Conservation (phyloP, 345 rosid genomes). For the Barbarea vulgaris region DNA sequence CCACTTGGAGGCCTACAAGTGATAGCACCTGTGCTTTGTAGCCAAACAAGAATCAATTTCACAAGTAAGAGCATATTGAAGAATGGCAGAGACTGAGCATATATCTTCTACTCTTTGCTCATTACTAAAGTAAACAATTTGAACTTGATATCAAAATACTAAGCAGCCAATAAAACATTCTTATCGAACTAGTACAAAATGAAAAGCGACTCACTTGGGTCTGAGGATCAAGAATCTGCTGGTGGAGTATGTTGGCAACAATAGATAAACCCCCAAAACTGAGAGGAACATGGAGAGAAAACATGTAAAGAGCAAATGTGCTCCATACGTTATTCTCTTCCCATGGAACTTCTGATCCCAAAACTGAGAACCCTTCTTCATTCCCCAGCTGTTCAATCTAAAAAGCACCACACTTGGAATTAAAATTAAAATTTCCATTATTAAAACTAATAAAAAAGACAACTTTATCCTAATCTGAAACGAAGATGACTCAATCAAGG, state of each 20-base stretch:
- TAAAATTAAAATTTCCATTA: background rate
- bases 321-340: constrained; percentile 62
- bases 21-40: constrained; percentile 56
- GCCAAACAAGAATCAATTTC: constrained; percentile 1
- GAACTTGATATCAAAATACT: background rate
- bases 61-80: background rate
- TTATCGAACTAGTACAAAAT: background rate
- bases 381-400: constrained; percentile 24
- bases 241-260: constrained; percentile 58
- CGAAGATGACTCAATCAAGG: background rate
- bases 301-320: constrained; percentile 72
- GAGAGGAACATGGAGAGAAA: constrained; percentile 81
- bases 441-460: background rate
- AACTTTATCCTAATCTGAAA: background rate
- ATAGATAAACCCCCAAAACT: constrained; percentile 81
- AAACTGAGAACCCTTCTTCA: constrained; percentile 57
- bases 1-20: constrained; percentile 52
- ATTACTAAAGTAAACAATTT: background rate
- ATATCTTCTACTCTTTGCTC: background rate
- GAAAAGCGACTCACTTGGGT: constrained; percentile 54
- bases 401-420: background rate
- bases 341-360: constrained; percentile 70
- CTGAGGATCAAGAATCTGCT: constrained; percentile 70
- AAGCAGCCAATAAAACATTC: background rate
- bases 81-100: background rate